Evolutionary conservation across 2,329 filamentous ascomycete species (phyloP).

Genomic region (Stachybotrys echinatus): DNA sequence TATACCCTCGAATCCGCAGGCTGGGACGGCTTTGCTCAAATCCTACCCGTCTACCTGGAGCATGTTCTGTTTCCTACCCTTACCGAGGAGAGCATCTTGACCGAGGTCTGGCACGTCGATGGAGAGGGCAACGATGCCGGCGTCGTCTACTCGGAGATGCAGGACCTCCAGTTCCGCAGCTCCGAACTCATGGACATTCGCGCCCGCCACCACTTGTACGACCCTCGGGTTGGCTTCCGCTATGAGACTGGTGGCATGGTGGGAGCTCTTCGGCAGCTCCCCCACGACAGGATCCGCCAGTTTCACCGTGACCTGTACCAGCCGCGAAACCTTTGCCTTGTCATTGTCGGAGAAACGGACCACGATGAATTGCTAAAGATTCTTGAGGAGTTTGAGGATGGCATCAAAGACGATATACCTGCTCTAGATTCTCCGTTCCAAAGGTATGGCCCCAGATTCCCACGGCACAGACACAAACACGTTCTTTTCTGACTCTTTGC

Average conservation of each 20-base stretch:
- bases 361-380: slow-evolving; percentile 75
- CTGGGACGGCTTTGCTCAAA: slow-evolving; percentile 94
- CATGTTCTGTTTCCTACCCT: slow-evolving; percentile 88
- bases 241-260: slow-evolving; percentile 99
- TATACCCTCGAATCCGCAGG: slow-evolving; percentile 94
- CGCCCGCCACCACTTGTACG: slow-evolving; percentile 76
- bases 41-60: slow-evolving; percentile 90
- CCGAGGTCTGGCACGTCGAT: slow-evolving; percentile 94
- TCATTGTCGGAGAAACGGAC: slow-evolving; percentile 89
- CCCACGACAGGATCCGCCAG: slow-evolving; percentile 82
- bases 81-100: slow-evolving; percentile 88
- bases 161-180: slow-evolving; percentile 82
- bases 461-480: not conserved
- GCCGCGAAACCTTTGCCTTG: slow-evolving; percentile 86
- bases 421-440: slow-evolving; percentile 69
- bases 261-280: slow-evolving; percentile 79
- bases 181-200: slow-evolving; percentile 82
- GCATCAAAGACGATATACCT: slow-evolving; percentile 78
- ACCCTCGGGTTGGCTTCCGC: slow-evolving; percentile 83
- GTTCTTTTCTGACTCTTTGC: not conserved
- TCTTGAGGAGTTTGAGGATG: slow-evolving; percentile 81
- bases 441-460: slow-evolving; percentile 31
- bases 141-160: slow-evolving; percentile 98
- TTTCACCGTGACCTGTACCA: slow-evolving; percentile 98
- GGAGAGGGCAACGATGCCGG: slow-evolving; percentile 91